Percentiles rank a stretch among this genome's conserved stretches.
phyloP scores from a whole-genome alignment of 768 basidiomycete species.

The Boletus rubropictus region DNA sequence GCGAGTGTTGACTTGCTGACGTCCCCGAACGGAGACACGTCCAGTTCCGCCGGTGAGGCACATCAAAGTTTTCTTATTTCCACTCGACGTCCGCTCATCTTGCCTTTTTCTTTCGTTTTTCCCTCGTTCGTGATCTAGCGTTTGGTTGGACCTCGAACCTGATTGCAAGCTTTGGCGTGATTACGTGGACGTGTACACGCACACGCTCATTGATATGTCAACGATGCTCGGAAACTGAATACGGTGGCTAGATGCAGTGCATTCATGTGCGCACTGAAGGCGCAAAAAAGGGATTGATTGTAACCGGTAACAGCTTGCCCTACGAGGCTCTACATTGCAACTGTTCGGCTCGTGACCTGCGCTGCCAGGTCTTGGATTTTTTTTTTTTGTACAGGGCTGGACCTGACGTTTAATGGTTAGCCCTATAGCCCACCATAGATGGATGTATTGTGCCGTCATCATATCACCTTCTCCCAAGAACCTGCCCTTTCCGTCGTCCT shows the following conservation, averaged over 20 bases:
- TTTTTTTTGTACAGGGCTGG: slow-evolving; percentile 40
- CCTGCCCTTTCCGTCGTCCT: slow-evolving; percentile 35
- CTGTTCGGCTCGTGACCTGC: slow-evolving; percentile 60
- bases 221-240: too few species aligned
- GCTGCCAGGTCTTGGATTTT: slow-evolving; percentile 13
- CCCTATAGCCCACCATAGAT: neutral
- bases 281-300: slow-evolving; percentile 35
- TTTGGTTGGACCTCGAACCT: slow-evolving; percentile 27
- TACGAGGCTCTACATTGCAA: slow-evolving; percentile 54
- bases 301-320: slow-evolving; percentile 32
- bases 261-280: slow-evolving; percentile 24
- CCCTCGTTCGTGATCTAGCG: slow-evolving; percentile 2
- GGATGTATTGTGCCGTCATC: slow-evolving; percentile 5
- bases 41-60: slow-evolving; percentile 43
- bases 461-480: slow-evolving; percentile 9
- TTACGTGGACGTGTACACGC: slow-evolving; percentile 33
- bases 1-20: slow-evolving; percentile 48
- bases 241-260: too few species aligned
- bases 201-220: slow-evolving; percentile 7
- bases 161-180: slow-evolving; percentile 28
- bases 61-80: slow-evolving; percentile 18
- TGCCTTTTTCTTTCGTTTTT: neutral
- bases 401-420: slow-evolving; percentile 53
- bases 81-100: slow-evolving; percentile 20
- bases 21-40: slow-evolving; percentile 50